phyloP scores from a whole-genome alignment of 73 alveolate genomes.

The Tetrahymena elliotti region DNA sequence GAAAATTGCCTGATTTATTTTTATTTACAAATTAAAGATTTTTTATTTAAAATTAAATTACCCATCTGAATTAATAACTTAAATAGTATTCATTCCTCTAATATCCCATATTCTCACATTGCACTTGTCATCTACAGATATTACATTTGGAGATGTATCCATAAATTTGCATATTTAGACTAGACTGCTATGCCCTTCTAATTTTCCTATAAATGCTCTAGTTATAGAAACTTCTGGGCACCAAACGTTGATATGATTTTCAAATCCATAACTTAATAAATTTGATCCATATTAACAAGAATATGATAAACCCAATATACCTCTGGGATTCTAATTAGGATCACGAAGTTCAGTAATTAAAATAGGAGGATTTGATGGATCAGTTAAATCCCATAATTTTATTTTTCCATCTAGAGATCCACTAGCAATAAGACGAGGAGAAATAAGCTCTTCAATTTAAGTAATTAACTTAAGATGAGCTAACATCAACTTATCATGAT shows the following conservation, averaged over 20 bases:
- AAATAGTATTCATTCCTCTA: conserved; percentile 61
- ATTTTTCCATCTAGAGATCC: conserved; percentile 87
- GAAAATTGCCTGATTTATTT: background rate
- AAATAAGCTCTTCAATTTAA: conserved; percentile 72
- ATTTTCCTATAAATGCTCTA: conserved; percentile 80
- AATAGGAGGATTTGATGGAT: conserved; percentile 85
- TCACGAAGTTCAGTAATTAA: conserved; percentile 67
- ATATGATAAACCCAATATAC: conserved; percentile 76
- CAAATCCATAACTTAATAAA: conserved; percentile 85
- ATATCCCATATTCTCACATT: conserved; percentile 92
- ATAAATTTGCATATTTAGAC: conserved; percentile 85
- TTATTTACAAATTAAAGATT: background rate
- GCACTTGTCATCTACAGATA: conserved; percentile 84
- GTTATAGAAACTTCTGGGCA: conserved; percentile 85
- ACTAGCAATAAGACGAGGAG: conserved; percentile 76
- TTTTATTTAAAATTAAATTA: background rate
- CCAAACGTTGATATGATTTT: conserved; percentile 75
- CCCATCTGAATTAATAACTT: conserved; percentile 68
- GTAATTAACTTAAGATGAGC: conserved; percentile 79
- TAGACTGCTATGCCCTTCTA: conserved; percentile 88
- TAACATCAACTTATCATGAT: conserved; percentile 55
- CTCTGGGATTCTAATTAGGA: conserved; percentile 67
- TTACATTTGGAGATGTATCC: conserved; percentile 71
- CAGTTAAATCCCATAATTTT: conserved; percentile 72
- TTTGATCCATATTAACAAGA: conserved; percentile 79